Base-by-base conservation (phyloP, 2,329 filamentous ascomycete genomes). In the Diaporthe sp. region DNA sequence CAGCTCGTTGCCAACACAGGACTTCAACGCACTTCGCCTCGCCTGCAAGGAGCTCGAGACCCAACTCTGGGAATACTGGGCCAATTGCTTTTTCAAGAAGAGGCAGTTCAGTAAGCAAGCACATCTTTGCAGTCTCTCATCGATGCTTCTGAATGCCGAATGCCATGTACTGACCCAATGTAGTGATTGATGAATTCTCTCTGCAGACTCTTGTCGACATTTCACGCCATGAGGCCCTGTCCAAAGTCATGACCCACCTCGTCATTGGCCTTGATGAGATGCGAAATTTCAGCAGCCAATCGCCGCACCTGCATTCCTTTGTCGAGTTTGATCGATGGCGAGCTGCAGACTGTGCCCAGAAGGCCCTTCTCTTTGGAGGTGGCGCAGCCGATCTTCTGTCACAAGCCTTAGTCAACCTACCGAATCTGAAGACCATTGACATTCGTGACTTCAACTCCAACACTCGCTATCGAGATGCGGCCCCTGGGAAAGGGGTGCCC, bases 81-180 rank as follows among this genome's bases (percentile, higher is more conserved):
- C 88, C 39, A 84, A 84, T 34, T 91, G 93, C 77, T 94, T 92
- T 85, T 94, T 94, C 82, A 86, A 84, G 69, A 91, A 90, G 81
- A 90, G 89, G 79, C 91, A 93, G 79, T 94, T 86, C 78, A 93
- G 91, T 77, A 61, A 49, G 75, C 22, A 39, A 7, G 3, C 46
- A 7, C 10, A 5, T 2, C 39, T 13, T 67, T 15, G 6, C 31
- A 5, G 17, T 17, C 22, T 5, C 17, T 3, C n/a, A 31, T 17
- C 42, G 5, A 4, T 9, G 75, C 81, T 90, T 8, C 81, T 85
- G 61, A 82, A 84, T 0, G 81, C 88, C 34, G 25, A 12, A 19
- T 6, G 76, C 79, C 15, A n/a, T 78, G 34, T 82, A 81, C 44
- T 87, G 44, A 72, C 44, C 5, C 9, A 1, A 82, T 82, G 15